Evolutionary conservation across 139 green algal genomes (phyloP).

Genomic region (Pleodorina starrii): DNA sequence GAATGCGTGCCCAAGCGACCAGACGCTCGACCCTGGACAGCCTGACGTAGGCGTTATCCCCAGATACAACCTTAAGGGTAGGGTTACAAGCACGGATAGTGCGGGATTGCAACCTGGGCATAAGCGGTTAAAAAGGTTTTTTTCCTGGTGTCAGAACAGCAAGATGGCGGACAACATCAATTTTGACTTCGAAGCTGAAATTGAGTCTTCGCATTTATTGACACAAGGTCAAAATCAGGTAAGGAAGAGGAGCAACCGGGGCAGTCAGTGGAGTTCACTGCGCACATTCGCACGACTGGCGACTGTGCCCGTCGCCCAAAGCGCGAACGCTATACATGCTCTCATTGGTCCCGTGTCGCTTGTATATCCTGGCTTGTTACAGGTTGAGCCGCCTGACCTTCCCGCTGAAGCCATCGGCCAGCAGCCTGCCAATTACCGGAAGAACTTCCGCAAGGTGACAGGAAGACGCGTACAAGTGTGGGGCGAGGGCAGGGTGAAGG

Average conservation of each 20-base stretch:
- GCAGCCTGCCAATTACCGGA: slow-evolving; percentile 73
- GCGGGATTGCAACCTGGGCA: too few species aligned
- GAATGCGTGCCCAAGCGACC: too few species aligned
- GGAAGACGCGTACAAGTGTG: background rate
- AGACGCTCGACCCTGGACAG: too few species aligned
- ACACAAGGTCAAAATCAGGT: background rate
- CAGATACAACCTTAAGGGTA: too few species aligned
- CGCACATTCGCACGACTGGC: background rate
- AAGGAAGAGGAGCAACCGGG: background rate
- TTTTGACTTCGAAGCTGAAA: slow-evolving; percentile 84
- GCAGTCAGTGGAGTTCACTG: background rate
- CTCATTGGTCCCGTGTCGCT: too few species aligned
- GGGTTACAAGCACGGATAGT: too few species aligned
- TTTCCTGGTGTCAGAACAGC: background rate
- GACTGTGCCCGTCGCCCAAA: background rate
- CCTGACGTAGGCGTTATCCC: too few species aligned
- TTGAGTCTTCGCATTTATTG: slow-evolving; percentile 49
- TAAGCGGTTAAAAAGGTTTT: too few species aligned
- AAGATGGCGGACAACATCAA: slow-evolving; percentile 68
- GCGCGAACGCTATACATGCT: background rate
- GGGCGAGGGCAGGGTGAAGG: too few species aligned
- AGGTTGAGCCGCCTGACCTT: slow-evolving; percentile 38
- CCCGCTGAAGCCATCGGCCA: slow-evolving; percentile 69
- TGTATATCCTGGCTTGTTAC: background rate
- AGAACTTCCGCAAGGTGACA: slow-evolving; percentile 78